These are phyloP conservation scores for Taphrina confusa DNA, from an alignment of 1,139 yeast species.

Conservation along the genomic window DNA sequence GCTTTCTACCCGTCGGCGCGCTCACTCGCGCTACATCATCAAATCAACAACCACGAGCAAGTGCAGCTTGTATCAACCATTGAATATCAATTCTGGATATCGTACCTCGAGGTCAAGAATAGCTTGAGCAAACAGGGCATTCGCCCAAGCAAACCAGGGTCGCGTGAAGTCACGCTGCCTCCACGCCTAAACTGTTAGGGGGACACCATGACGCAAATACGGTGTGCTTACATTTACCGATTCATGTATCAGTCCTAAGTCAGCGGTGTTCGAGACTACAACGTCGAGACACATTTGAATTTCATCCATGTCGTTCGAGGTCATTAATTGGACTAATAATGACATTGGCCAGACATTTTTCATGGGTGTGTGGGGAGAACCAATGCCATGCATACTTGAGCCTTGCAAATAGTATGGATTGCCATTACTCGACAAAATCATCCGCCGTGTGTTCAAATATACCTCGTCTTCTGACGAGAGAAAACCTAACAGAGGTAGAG, in stretches of 20 bases:
- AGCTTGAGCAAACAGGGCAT: conserved; percentile 85
- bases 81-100: conserved; percentile 65
- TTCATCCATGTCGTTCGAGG: conserved; percentile 70
- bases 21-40: no score
- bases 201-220: conserved; percentile 47
- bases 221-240: conserved; percentile 70
- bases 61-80: no score
- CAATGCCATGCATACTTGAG: conserved; percentile 66
- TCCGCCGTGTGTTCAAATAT: conserved; percentile 74
- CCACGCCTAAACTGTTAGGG: conserved; percentile 52
- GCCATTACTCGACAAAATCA: conserved; percentile 68
- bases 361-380: conserved; percentile 88
- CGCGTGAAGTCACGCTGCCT: conserved; percentile 4
- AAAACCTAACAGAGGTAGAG: conserved; percentile 81
- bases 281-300: conserved; percentile 55
- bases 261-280: conserved; percentile 65
- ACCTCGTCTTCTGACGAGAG: conserved; percentile 55
- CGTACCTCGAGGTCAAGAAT: conserved; percentile 70
- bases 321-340: conserved; percentile 67
- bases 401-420: conserved; percentile 79
- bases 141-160: conserved; percentile 95
- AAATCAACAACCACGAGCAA: no score
- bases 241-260: conserved; percentile 82
- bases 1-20: no score
- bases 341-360: conserved; percentile 91